phyloP scores from a whole-genome alignment of 768 basidiomycete genomes.

The Strobilomyces echinocephalus region DNA sequence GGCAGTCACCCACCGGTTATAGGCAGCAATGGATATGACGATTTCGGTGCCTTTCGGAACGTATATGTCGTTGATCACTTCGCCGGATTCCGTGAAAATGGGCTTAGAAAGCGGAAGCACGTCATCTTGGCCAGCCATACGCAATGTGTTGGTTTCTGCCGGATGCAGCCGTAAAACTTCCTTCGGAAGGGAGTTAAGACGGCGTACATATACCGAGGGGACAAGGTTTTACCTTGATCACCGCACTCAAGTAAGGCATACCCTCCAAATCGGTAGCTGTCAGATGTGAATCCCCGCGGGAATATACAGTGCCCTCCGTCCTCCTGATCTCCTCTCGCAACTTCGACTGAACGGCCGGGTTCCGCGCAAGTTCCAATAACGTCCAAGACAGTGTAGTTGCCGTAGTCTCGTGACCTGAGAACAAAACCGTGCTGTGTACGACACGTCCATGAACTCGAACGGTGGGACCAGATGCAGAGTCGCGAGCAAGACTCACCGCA shows the following conservation, averaged over 20 bases:
- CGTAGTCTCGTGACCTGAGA: constrained; percentile 57
- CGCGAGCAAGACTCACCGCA: constrained; percentile 7
- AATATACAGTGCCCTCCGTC: neutral
- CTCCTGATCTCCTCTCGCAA: constrained; percentile 40
- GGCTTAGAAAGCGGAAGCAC: constrained; percentile 54
- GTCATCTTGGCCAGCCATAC: constrained; percentile 48
- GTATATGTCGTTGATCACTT: constrained; percentile 38
- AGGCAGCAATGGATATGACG: constrained; percentile 46
- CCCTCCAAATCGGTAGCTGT: constrained; percentile 38
- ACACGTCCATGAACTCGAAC: neutral
- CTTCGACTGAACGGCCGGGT: constrained; percentile 51
- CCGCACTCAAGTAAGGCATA: constrained; percentile 43
- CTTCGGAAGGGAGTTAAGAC: constrained; percentile 25
- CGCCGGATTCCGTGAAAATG: constrained; percentile 42
- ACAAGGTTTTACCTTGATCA: constrained; percentile 27
- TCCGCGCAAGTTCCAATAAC: constrained; percentile 54
- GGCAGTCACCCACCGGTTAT: constrained; percentile 42
- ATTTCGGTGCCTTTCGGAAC: constrained; percentile 49
- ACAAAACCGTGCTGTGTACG: constrained; percentile 36
- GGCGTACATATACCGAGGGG: constrained; percentile 5
- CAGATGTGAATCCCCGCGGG: neutral
- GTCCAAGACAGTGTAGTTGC: constrained; percentile 47
- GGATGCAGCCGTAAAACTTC: constrained; percentile 45
- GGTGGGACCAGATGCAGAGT: neutral
- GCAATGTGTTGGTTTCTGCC: constrained; percentile 44